Evolutionary conservation across 2,329 filamentous ascomycete genomes (phyloP), one percentile per base, ranked within the genome.

Genomic region (Exophiala calicioides): DNA sequence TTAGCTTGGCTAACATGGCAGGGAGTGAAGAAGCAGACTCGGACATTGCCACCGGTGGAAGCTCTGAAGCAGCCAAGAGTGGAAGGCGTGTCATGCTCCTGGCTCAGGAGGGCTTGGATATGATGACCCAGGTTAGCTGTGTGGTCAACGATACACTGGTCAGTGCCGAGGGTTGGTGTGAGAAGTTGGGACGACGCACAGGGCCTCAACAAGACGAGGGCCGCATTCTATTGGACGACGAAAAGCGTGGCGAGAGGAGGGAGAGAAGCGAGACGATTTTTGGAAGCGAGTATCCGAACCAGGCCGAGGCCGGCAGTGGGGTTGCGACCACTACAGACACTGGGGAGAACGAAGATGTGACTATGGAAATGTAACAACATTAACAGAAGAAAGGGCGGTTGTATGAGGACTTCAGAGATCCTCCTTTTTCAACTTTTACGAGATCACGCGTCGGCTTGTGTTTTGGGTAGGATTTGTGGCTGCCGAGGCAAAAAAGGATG

Each of bases 141-240:
- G 88, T 96, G 2, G 78, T 97, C 6, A 88, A 94, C 58, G 86
- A 89, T 42, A 97, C 93, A 0, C 86, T 97, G 42, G 80, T 87
- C 44, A 93, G 87, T 59, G 93, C 93, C 0, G 91, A 97, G 67
- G 82, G 85, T 58, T 97, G 93, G 93, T 88, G 91, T 56, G 86
- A 90, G 49, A 77, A 84, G 15, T 74, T 95, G 48, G 88, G 86
- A 8, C 74, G 76, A 26, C 68, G 72, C 30, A 66, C 63, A 16
- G 30, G 37, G 13, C 20, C 30, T 5, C 42, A 50, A 21, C 35
- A 38, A 4, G 47, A 45, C 29, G 12, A 12, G n/a, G 43, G n/a
- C 5, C 31, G 29, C 13, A 12, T 4, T 4, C 19, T 34, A 8
- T 15, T 41, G 3, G 13, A 13, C 2, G 37, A 41, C 19, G 48